phyloP scores from a whole-genome alignment of 257 asterid species.

The Misopates orontium region DNA sequence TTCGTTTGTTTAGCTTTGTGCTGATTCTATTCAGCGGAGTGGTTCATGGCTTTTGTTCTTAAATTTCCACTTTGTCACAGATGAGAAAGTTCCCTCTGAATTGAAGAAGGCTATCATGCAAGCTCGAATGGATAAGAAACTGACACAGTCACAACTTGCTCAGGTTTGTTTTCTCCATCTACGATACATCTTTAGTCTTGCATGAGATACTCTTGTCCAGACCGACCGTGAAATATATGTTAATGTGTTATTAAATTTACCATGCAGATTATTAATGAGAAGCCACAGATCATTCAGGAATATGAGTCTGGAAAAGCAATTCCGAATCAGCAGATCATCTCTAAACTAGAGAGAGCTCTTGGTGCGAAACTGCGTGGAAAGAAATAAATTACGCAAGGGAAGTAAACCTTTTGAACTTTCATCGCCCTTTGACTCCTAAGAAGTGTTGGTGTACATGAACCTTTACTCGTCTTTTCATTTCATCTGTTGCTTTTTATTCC shows the following conservation, averaged over 20 bases:
- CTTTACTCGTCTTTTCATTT: neutral
- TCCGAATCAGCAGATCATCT: slow-evolving; percentile 64
- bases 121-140: slow-evolving; percentile 83
- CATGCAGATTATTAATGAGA: slow-evolving; percentile 66
- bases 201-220: neutral
- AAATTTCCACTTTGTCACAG: slow-evolving; percentile 31
- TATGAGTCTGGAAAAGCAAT: slow-evolving; percentile 56
- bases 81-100: slow-evolving; percentile 85
- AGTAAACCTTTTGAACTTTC: slow-evolving; percentile 11
- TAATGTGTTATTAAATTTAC: neutral
- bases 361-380: slow-evolving; percentile 80
- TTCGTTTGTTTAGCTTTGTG: no score
- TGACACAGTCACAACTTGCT: slow-evolving; percentile 89
- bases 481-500: slow-evolving; percentile 23
- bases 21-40: no score
- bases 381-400: slow-evolving; percentile 36
- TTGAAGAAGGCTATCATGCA: slow-evolving; percentile 86
- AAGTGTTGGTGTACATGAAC: slow-evolving; percentile 45
- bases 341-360: slow-evolving; percentile 86
- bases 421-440: slow-evolving; percentile 30
- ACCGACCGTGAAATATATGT: no score
- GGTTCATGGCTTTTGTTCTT: no score
- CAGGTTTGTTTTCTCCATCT: slow-evolving; percentile 47
- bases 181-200: neutral
- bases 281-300: slow-evolving; percentile 55